phyloP scores from a whole-genome alignment of 2,329 filamentous ascomycete genomes.

The Rhytidhysteron rufulum region DNA sequence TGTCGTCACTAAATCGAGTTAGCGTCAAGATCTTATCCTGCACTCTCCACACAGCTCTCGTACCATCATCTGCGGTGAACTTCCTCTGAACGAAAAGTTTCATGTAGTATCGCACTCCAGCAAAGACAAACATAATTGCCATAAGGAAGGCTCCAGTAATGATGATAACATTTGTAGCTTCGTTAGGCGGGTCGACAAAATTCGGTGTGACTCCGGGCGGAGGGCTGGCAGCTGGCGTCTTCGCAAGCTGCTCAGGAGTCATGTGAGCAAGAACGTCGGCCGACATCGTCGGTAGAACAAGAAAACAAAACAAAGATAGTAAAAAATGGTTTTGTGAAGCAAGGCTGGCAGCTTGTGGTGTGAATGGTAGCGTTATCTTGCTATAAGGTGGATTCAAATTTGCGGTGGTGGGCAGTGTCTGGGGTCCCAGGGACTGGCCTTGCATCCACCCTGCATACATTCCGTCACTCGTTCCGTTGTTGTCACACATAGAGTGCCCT shows the following conservation, averaged over 20 bases:
- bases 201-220: slow-evolving; percentile 1
- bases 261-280: background rate
- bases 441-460: too few species aligned
- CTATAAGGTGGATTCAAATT: too few species aligned
- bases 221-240: slow-evolving; percentile 3
- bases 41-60: slow-evolving; percentile 32
- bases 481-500: too few species aligned
- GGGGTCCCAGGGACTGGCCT: too few species aligned
- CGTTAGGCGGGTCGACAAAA: slow-evolving; percentile 3
- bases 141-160: slow-evolving; percentile 2
- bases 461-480: too few species aligned
- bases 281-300: background rate
- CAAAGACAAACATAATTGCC: slow-evolving; percentile 5
- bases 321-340: too few species aligned
- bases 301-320: too few species aligned
- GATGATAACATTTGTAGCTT: background rate
- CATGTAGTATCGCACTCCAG: slow-evolving; percentile 2
- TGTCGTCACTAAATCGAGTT: too few species aligned
- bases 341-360: too few species aligned
- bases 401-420: background rate
- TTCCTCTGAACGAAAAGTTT: slow-evolving; percentile 48
- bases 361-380: too few species aligned
- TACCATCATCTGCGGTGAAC: slow-evolving; percentile 33
- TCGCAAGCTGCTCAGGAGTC: slow-evolving; percentile 3
- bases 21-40: background rate